Evolutionary conservation across 1,284 basidiomycete genomes (phyloP), one percentile per base, ranked within the genome.

Genomic region (Fomitopsis pinicola): DNA sequence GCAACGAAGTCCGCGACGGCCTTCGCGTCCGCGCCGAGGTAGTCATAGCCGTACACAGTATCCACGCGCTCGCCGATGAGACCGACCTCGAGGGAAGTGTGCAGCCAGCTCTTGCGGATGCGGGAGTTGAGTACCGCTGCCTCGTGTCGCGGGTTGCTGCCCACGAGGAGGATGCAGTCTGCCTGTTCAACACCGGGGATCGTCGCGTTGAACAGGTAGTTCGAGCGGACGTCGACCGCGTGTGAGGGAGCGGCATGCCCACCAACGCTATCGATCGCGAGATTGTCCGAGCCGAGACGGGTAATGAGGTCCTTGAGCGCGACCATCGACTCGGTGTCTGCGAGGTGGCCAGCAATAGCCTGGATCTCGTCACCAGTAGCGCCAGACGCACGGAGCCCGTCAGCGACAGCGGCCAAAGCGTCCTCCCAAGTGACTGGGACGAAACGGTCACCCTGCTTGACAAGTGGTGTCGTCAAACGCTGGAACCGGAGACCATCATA

Each of bases 91-190:
- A 96, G 82, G 60, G 85, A 84, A 22, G 85, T 88, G 72, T 95
- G 89, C 67, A 99, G 75, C 92, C 94, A 99, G 67, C 88, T 91
- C 82, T 95, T 97, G 72, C 97, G 88, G 71, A 99, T 94, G 67
- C 97, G 92, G 12, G 96, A 95, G 83, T 99, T 99, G 72, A 99
- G 82, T 62, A 98, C 96, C 38, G 97, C 92, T 8, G 95, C 97
- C 78, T 99, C 97, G 75, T 98, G 96, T 54, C 97, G 86, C 14
- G 97, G 97, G 79, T 99, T 98, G 59, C 95, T 98, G 66, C 97
- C 97, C 69, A 99, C 88, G 42, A 99, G 87, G 19, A 99, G 86
- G 66, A 99, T 92, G 40, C 81, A 93, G 72, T 99, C 97, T 35
- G 97, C 96, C 63, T 91, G 84, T 72, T 97, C 97, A 50, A 97